Conservation (phyloP, 192 early-diverging fungal species). For the Backusella westeae region DNA sequence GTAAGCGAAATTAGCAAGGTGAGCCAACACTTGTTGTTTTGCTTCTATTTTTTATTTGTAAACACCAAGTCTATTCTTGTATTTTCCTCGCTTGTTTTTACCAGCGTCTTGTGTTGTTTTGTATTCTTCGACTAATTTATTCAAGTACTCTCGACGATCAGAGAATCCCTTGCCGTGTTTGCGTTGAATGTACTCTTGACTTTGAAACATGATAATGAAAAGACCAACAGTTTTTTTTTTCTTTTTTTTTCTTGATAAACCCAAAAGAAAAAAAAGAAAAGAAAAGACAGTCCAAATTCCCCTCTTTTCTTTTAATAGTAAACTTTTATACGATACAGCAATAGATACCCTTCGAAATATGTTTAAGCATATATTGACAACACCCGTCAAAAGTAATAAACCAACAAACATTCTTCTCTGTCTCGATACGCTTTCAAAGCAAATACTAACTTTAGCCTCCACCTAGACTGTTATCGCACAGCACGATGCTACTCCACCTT, state of each 20-base stretch:
- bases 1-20: conserved; percentile 53
- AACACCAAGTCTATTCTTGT: not conserved
- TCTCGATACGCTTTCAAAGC: not conserved
- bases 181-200: conserved; percentile 19
- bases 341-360: not conserved
- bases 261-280: not conserved
- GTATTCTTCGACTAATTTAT: conserved; percentile 25
- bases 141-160: conserved; percentile 24
- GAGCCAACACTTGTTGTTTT: conserved; percentile 39
- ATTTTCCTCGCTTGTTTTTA: not conserved
- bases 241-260: not conserved
- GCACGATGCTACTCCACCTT: not conserved
- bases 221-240: not conserved
- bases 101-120: conserved; percentile 4
- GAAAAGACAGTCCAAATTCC: not conserved
- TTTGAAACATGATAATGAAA: conserved; percentile 24
- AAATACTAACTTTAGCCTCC: too few relatives aligned
- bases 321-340: not conserved
- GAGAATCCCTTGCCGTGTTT: conserved; percentile 11
- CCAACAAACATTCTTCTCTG: not conserved
- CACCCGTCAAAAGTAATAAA: not conserved
- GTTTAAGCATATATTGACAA: not conserved
- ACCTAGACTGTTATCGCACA: not conserved
- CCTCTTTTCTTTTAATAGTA: not conserved
- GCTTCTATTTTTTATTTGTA: conserved; percentile 16